These are phyloP conservation scores for Podaxis sp. DNA, from an alignment of 768 basidiomycete genomes.

Conservation along the genomic window DNA sequence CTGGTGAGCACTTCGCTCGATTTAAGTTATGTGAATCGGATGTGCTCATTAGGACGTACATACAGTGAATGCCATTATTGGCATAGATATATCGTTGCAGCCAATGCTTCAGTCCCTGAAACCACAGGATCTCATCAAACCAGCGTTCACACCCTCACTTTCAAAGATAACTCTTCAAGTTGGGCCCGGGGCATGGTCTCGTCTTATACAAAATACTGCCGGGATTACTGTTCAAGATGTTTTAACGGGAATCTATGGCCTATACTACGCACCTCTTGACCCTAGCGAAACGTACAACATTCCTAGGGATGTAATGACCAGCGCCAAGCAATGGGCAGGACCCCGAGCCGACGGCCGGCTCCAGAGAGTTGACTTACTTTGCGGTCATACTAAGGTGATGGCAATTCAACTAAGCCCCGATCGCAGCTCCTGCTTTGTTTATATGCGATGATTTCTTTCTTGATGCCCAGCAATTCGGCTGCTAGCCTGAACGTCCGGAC, in stretches of 20 bases:
- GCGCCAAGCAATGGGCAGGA: background rate
- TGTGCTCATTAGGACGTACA: background rate
- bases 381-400: background rate
- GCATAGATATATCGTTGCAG: background rate
- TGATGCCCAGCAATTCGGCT: too few species aligned
- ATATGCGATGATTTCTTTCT: background rate
- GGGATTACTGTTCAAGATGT: conserved; percentile 13
- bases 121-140: background rate
- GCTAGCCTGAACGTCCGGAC: background rate
- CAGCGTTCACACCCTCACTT: background rate
- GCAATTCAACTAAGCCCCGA: background rate
- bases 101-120: background rate
- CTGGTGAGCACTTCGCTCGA: background rate
- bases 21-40: background rate
- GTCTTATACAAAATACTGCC: background rate
- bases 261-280: background rate
- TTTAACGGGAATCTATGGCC: background rate
- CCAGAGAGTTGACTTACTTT: background rate
- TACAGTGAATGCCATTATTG: background rate
- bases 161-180: background rate
- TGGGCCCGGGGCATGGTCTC: background rate
- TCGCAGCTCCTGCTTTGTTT: background rate
- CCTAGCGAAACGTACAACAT: background rate
- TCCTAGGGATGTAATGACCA: background rate
- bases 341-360: background rate